Evolutionary conservation across 345 rosid genomes (phyloP).

Genomic region (Diplotaxis tenuifolia): DNA sequence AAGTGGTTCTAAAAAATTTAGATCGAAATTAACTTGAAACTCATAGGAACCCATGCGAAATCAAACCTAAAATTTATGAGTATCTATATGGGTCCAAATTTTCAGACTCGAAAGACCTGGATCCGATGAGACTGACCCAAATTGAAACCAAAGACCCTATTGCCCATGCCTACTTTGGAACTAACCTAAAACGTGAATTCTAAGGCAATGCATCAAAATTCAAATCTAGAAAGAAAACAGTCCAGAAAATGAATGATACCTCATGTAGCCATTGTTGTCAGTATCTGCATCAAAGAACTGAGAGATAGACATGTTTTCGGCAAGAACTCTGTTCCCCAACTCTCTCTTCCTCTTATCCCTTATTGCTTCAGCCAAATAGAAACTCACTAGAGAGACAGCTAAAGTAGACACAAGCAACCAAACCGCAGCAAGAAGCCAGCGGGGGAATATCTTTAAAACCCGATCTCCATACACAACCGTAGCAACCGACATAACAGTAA

Average conservation of each 20-base stretch:
- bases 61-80: too few relatives aligned
- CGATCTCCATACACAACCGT: constrained; percentile 77
- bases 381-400: constrained; percentile 66
- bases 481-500: constrained; percentile 47
- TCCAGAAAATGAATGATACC: constrained; percentile 37
- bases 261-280: constrained; percentile 67
- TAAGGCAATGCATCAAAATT: too few relatives aligned
- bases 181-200: too few relatives aligned
- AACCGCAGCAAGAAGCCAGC: constrained; percentile 66
- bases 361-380: constrained; percentile 70
- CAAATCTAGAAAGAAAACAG: too few relatives aligned
- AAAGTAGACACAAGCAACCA: constrained; percentile 83
- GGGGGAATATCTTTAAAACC: constrained; percentile 57
- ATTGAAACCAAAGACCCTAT: too few relatives aligned
- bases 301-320: constrained; percentile 64
- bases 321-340: constrained; percentile 71
- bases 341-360: constrained; percentile 68
- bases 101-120: too few relatives aligned
- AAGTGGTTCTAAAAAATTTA: too few relatives aligned
- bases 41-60: too few relatives aligned
- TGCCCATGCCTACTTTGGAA: too few relatives aligned
- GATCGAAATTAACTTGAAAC: too few relatives aligned
- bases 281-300: constrained; percentile 81
- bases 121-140: too few relatives aligned
- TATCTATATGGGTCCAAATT: too few relatives aligned